phyloP scores from a whole-genome alignment of 495 filamentous ascomycete species.

The Rostrohypoxylon terebratum region DNA sequence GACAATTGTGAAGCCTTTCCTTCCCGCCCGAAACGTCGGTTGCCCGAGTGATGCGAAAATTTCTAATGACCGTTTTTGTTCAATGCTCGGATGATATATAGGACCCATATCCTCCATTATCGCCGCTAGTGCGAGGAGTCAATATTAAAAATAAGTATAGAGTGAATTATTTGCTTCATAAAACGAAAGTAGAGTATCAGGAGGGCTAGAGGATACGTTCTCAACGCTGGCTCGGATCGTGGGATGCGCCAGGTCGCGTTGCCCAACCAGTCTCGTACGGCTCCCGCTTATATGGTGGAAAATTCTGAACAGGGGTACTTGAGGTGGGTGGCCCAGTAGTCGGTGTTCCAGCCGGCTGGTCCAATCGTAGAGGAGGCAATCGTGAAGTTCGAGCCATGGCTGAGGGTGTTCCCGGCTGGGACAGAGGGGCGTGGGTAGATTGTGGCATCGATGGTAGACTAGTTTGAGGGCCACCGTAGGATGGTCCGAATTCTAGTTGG shows the following conservation, averaged over 20 bases:
- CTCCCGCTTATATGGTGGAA: conserved; percentile 48
- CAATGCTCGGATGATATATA: conserved; percentile 45
- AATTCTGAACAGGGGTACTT: conserved; percentile 47
- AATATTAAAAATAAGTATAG: conserved; percentile 44
- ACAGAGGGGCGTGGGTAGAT: conserved; percentile 49
- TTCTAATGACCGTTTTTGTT: conserved; percentile 48
- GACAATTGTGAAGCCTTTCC: conserved; percentile 40
- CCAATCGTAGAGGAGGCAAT: conserved; percentile 59
- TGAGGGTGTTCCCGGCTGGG: conserved; percentile 57
- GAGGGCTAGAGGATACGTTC: conserved; percentile 1
- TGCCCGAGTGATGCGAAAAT: conserved; percentile 52
- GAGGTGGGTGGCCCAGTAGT: conserved; percentile 44
- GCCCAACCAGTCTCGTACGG: conserved; percentile 62
- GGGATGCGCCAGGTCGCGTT: conserved; percentile 49
- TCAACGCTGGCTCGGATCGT: conserved; percentile 45
- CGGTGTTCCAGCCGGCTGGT: conserved; percentile 51
- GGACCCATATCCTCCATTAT: conserved; percentile 13
- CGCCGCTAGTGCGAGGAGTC: conserved; percentile 36
- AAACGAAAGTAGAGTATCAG: conserved; percentile 44
- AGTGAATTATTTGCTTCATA: conserved; percentile 41
- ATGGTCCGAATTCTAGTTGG: conserved; percentile 54
- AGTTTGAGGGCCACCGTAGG: conserved; percentile 51
- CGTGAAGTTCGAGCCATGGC: conserved; percentile 53
- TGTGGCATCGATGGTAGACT: conserved; percentile 55
- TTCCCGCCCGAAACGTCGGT: conserved; percentile 49